Conservation (phyloP, 257 asterid species). For the Osmanthus fragrans region DNA sequence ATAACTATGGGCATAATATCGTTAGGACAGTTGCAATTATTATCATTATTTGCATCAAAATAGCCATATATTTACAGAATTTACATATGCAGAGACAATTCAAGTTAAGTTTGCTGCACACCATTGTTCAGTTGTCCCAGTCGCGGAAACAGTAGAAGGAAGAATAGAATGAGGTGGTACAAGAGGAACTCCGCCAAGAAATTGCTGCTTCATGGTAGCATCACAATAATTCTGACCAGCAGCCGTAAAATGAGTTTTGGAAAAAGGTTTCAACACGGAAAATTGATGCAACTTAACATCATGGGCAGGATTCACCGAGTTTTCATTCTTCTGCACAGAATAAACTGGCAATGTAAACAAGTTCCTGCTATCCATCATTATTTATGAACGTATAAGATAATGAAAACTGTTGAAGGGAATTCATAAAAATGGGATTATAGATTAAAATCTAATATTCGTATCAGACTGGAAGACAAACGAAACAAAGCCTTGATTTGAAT, state of each 20-base stretch:
- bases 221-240: constrained; percentile 37
- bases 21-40: not conserved
- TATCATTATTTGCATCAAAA: not conserved
- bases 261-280: constrained; percentile 31
- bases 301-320: constrained; percentile 18
- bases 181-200: constrained; percentile 48
- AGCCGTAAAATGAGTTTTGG: constrained; percentile 36
- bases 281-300: not conserved
- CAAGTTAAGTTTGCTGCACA: constrained; percentile 24
- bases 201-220: constrained; percentile 40
- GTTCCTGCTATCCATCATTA: not conserved
- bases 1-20: not conserved
- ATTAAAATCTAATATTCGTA: not conserved
- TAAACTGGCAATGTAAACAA: constrained; percentile 25
- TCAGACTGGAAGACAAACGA: too few species aligned
- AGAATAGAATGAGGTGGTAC: constrained; percentile 15
- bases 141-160: constrained; percentile 34
- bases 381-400: not conserved
- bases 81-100: not conserved
- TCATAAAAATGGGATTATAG: constrained; percentile 7
- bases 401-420: not conserved
- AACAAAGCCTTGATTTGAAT: too few species aligned
- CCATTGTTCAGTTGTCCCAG: constrained; percentile 56
- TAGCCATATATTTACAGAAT: not conserved
- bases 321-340: constrained; percentile 30